Evolutionary conservation across 257 asterid species (phyloP).

Genomic region (Lavandula angustifolia): DNA sequence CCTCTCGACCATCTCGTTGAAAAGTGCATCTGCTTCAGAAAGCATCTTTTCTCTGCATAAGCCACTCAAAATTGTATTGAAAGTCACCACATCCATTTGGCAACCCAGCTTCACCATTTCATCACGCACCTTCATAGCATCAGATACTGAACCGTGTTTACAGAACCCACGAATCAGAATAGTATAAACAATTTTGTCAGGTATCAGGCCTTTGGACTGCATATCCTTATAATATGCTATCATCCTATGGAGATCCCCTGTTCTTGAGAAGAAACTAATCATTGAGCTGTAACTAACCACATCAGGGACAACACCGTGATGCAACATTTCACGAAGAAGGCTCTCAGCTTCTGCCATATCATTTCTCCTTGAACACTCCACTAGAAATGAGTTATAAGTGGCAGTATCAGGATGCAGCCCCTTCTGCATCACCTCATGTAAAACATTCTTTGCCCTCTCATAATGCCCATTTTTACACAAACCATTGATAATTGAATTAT

Average conservation of each 20-base stretch:
- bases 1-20: conserved; percentile 77
- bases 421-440: conserved; percentile 46
- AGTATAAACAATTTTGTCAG: conserved; percentile 68
- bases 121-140: conserved; percentile 66
- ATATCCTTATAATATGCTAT: conserved; percentile 47
- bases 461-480: conserved; percentile 61
- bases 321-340: conserved; percentile 49
- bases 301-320: conserved; percentile 48
- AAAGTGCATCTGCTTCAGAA: conserved; percentile 54
- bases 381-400: conserved; percentile 63
- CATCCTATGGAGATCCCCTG: conserved; percentile 53
- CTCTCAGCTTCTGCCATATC: conserved; percentile 51
- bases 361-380: conserved; percentile 55
- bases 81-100: conserved; percentile 68
- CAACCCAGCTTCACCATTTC: conserved; percentile 66
- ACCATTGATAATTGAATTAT: conserved; percentile 61
- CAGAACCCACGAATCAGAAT: conserved; percentile 70
- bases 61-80: conserved; percentile 65
- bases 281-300: conserved; percentile 65
- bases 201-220: conserved; percentile 50
- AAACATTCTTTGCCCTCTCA: conserved; percentile 50
- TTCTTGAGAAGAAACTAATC: conserved; percentile 59
- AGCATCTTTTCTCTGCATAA: conserved; percentile 65
- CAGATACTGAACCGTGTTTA: conserved; percentile 50
- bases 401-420: conserved; percentile 59